Evolutionary conservation across 371 early-diverging fungal species (phyloP), one percentile per base, ranked within the genome.

Genomic region (Mucor saturninus): DNA sequence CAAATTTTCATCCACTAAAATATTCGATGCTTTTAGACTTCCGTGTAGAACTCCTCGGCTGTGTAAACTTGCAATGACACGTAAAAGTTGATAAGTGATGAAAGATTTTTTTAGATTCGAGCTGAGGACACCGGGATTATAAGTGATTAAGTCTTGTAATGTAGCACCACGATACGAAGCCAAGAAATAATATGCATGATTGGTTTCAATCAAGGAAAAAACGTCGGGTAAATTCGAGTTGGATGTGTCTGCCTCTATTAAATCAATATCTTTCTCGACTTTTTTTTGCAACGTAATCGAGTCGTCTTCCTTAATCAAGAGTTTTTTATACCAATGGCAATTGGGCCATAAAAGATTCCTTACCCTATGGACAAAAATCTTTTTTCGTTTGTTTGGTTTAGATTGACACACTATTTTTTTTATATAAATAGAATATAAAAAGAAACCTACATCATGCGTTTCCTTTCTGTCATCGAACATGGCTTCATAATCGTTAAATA

Each of bases 1-100:
- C 15, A 89, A 54, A 54, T 87, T 85, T 32, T 89, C 87, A 62
- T 89, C 87, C 8, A 89, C 80, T 14, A 84, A 74, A n/a, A 89
- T 81, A 56, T 84, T 84, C 13, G 88, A 86, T 10, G 86, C 75
- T 32, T 79, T 80, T 14, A 89, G 58, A 32, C 76, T 76, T 46
- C 87, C 89, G 72, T 88, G 89, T 26, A 86, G 56, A 14, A 88
- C 61, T 1, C 89, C 89, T 48, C 76, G 65, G 29, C 73, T 70
- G 40, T 88, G 89, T 48, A 88, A 62, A 29, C 81, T 79, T 26
- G 81, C 81, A 9, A 84, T 62, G 2, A 80, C 75, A 48, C 81
- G 75, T 7, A 88, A 46, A 4, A 88, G 59, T 49, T 88, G 89
- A 57, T 83, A 88, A 2, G 83, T 76, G 4, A 88, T 65, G 64